These are phyloP conservation scores for Cystofilobasidium capitatum DNA, from an alignment of 768 basidiomycete genomes.

Conservation along the genomic window DNA sequence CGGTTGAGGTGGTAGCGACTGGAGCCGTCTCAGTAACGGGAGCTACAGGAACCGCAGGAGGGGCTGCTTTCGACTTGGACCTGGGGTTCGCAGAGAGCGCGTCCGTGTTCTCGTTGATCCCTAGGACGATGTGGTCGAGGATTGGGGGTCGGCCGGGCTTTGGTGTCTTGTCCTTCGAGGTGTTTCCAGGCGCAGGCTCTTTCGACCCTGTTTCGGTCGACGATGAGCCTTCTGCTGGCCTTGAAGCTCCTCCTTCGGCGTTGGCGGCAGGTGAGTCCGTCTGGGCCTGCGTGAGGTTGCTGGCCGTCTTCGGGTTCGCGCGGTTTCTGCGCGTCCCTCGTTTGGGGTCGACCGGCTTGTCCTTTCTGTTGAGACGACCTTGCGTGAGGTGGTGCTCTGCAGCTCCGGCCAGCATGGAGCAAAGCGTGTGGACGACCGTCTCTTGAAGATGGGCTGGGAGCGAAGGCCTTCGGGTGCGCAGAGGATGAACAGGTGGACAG, in stretches of 20 bases:
- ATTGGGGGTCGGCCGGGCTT: too few relatives aligned
- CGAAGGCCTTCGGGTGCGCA: conserved; percentile 10
- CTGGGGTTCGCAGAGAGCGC: too few relatives aligned
- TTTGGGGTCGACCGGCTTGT: not conserved
- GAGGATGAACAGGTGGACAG: not conserved
- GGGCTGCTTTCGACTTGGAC: not conserved
- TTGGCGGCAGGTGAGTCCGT: too few relatives aligned
- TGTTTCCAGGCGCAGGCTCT: too few relatives aligned
- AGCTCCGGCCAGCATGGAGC: conserved; percentile 1
- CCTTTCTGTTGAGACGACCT: not conserved
- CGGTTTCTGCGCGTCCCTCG: too few relatives aligned
- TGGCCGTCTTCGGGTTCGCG: too few relatives aligned
- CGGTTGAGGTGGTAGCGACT: not conserved
- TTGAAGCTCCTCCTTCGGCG: too few relatives aligned
- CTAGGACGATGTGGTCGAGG: not conserved
- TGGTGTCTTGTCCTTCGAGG: too few relatives aligned
- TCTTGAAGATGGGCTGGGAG: conserved; percentile 16
- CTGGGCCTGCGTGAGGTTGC: too few relatives aligned
- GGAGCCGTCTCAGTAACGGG: not conserved
- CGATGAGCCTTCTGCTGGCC: too few relatives aligned
- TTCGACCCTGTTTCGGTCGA: too few relatives aligned
- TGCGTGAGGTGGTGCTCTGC: conserved; percentile 8
- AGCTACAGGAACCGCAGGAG: not conserved
- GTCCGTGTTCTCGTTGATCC: not conserved
- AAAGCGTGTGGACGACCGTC: conserved; percentile 14